Percentiles rank a stretch among this genome's conserved stretches.
These are phyloP conservation scores for Fusarium sp. DNA, from an alignment of 2,329 filamentous ascomycete genomes.

Conservation along the genomic window DNA sequence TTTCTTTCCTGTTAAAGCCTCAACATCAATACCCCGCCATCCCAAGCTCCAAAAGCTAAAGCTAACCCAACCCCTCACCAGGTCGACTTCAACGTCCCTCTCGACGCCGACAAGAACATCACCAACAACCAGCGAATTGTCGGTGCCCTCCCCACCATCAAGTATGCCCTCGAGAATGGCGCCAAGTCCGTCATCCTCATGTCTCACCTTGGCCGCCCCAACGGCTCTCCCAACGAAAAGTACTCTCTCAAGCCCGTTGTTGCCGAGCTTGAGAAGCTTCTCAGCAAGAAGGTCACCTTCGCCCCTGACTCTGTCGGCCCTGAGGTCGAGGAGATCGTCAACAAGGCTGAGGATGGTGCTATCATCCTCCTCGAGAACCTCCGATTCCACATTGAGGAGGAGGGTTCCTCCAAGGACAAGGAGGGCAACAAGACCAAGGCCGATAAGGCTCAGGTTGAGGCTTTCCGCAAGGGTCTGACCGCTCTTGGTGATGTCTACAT, in stretches of 20 bases:
- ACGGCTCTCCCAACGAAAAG: slow-evolving; percentile 90
- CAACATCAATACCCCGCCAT: slow-evolving; percentile 26
- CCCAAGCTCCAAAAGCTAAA: not conserved
- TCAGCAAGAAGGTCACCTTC: slow-evolving; percentile 88
- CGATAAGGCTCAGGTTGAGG: slow-evolving; percentile 90
- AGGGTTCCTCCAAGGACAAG: slow-evolving; percentile 94
- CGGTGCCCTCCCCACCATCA: slow-evolving; percentile 95
- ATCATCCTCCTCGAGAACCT: slow-evolving; percentile 97
- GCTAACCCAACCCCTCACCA: slow-evolving; percentile 57
- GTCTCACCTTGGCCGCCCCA: slow-evolving; percentile 97
- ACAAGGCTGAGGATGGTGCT: slow-evolving; percentile 83
- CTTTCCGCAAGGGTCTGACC: slow-evolving; percentile 96
- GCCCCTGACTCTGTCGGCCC: slow-evolving; percentile 91
- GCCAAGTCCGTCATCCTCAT: slow-evolving; percentile 96
- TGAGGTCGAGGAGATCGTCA: slow-evolving; percentile 91
- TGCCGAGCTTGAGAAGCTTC: slow-evolving; percentile 90
- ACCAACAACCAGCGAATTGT: slow-evolving; percentile 99
- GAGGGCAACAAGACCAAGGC: slow-evolving; percentile 99
- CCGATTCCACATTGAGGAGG: slow-evolving; percentile 98
- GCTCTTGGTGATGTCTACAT: slow-evolving; percentile 95
- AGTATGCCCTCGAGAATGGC: slow-evolving; percentile 90
- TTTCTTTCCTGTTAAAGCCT: slow-evolving; percentile 1
- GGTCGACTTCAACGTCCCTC: slow-evolving; percentile 99
- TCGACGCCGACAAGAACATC: slow-evolving; percentile 92
- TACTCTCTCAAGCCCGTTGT: slow-evolving; percentile 96